phyloP scores from a whole-genome alignment of 2,329 filamentous ascomycete genomes.

The Cryphonectria naterciae region DNA sequence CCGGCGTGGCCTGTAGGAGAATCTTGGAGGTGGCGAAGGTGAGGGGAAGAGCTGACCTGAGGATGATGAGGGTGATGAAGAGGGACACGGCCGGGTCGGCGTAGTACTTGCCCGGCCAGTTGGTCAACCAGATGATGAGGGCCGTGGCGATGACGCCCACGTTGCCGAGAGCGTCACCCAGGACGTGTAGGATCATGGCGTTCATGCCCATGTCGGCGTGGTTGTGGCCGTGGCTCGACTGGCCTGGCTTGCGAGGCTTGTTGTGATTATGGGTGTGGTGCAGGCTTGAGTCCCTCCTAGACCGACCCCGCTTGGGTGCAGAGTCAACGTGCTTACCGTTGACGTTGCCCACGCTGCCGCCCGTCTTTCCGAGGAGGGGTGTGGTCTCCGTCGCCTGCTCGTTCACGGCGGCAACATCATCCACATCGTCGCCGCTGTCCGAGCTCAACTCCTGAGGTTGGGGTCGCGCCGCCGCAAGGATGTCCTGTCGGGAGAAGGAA shows the following conservation, averaged over 20 bases:
- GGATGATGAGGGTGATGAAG: constrained; percentile 83
- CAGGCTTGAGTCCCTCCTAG: constrained; percentile 54
- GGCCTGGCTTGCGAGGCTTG: constrained; percentile 66
- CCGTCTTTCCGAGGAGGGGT: constrained; percentile 39
- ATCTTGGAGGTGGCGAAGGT: constrained; percentile 83
- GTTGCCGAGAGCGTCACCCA: constrained; percentile 85
- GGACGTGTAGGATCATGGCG: constrained; percentile 74
- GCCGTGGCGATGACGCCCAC: constrained; percentile 83
- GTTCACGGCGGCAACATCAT: constrained; percentile 31
- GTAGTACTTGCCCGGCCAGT: constrained; percentile 81
- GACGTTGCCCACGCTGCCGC: constrained; percentile 34
- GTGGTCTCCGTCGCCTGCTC: constrained; percentile 44
- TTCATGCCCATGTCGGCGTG: constrained; percentile 96
- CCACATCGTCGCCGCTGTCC: constrained; percentile 25
- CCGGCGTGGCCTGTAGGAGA: constrained; percentile 89
- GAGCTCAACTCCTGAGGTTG: constrained; percentile 49
- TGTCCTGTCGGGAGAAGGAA: constrained; percentile 86
- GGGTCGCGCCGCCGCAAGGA: constrained; percentile 79
- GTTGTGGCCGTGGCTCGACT: constrained; percentile 72
- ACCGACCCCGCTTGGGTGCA: constrained; percentile 35
- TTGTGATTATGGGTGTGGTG: constrained; percentile 82
- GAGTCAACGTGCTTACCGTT: constrained; percentile 36
- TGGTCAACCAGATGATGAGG: constrained; percentile 87
- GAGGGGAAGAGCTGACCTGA: constrained; percentile 75
- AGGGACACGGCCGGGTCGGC: constrained; percentile 91